Evolutionary conservation across 1,284 basidiomycete genomes (phyloP), one percentile per base, ranked within the genome.

Genomic region (Jaminaea rosea): DNA sequence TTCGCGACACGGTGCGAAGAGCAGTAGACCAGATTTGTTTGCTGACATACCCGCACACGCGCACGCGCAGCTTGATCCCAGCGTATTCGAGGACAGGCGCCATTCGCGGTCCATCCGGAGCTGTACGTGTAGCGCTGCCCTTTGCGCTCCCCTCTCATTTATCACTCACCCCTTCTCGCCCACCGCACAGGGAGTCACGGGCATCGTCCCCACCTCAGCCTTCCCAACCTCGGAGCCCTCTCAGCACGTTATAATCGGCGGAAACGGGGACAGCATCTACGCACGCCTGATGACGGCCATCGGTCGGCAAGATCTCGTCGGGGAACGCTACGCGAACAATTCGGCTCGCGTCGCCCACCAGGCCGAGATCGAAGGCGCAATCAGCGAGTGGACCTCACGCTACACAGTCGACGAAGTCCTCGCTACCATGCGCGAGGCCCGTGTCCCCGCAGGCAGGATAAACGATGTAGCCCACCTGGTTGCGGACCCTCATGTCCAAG

Each of bases 151-250:
- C n/a, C n/a, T n/a, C n/a, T n/a, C n/a, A n/a, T n/a, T n/a, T n/a
- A n/a, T n/a, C n/a, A n/a, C n/a, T n/a, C n/a, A n/a, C n/a, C n/a
- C n/a, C n/a, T n/a, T n/a, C n/a, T n/a, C n/a, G n/a, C n/a, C n/a
- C n/a, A n/a, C n/a, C n/a, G n/a, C n/a, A n/a, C n/a, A n/a, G n/a
- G n/a, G 47, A 7, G 47, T 48, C 5, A 48, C 47, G 15, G 47
- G 47, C 39, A 48, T 48, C 34, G 47, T 48, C 17, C 47, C 47
- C 34, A 48, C 47, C 4, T 17, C 31, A 6, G 47, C 47, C 10
- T 48, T 48, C 17, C 19, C 19, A 7, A 34, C 31, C 9, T n/a
- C 21, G 17, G 29, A 47, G 17, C 31, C 23, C 17, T 24, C 23
- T 8, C 17, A 37, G 47, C 39, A 39, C 26, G 47, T 48, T 7